Base-by-base conservation (phyloP, 2,329 filamentous ascomycete genomes). In the Aspergillus sp. region DNA sequence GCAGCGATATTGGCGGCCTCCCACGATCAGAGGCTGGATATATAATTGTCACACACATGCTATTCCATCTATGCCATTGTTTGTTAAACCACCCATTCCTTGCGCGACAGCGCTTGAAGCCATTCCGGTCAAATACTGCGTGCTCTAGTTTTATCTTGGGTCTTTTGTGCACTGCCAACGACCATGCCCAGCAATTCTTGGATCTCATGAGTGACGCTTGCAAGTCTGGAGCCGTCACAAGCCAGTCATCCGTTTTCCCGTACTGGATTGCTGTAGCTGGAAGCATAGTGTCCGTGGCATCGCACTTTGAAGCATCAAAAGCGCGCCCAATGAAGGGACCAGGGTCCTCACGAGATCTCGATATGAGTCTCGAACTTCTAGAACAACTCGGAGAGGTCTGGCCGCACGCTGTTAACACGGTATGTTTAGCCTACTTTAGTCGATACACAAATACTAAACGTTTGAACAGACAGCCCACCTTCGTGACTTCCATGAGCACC, bases 1-100 rank as follows among this genome's bases (percentile, higher is more conserved):
- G 73, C 74, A 54, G 67, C 68, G 2, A 68, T 72, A 53, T 68
- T 66, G 13, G 64, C 68, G 44, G 68, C 15, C 60, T 40, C 13
- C 37, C 37, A 15, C 37, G 33, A 6, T 64, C 42, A 12, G 24
- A 54, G 11, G 45, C 34, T 1, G 69, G 68, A 5, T 69, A 69
- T 56, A 54, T 70, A 11, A 58, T 72, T 11, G 73, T 71, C 40
- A 66, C 72, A 3, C 67, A 70, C 19, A 65, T 67, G 1, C 48
- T 75, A 2, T 75, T 71, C 39, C 71, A 74, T 44, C 61, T 73
- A 6, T 70, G 67, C 37, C 68, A 75, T 30, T 75, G 71, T 56
- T 58, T 75, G 19, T 57, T 76, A 4, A 65, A 73, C 56, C 73
- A 76, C 53, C 73, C 72, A 0, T 74, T 75, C 53, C 57, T 73